These are phyloP conservation scores for Teunomyces atbi DNA, from an alignment of 805 yeast species.

Conservation along the genomic window DNA sequence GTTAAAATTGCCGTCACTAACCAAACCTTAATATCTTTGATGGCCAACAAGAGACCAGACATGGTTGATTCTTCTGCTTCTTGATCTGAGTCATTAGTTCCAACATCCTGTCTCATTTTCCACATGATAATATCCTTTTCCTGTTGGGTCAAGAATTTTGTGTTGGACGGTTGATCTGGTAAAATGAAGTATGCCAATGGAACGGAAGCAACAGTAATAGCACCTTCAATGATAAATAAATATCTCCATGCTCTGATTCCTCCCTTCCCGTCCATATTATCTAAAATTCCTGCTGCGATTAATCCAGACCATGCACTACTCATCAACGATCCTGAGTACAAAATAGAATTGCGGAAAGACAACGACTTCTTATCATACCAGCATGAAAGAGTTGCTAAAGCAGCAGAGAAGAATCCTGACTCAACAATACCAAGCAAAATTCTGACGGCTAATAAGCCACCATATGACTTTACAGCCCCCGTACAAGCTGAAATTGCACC, in stretches of 20 bases:
- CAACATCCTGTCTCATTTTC: conserved; percentile 40
- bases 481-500: conserved; percentile 48
- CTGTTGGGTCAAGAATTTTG: conserved; percentile 44
- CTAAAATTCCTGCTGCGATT: conserved; percentile 52
- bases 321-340: conserved; percentile 49
- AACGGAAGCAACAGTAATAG: conserved; percentile 46
- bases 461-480: conserved; percentile 45
- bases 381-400: conserved; percentile 49
- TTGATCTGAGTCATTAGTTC: conserved; percentile 37
- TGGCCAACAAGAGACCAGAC: conserved; percentile 36
- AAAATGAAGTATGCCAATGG: conserved; percentile 46
- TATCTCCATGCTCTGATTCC: conserved; percentile 54
- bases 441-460: conserved; percentile 46
- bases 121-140: conserved; percentile 45
- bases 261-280: conserved; percentile 39
- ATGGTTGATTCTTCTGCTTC: conserved; percentile 35
- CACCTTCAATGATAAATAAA: conserved; percentile 57
- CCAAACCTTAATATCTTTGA: conserved; percentile 47
- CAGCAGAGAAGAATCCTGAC: conserved; percentile 49
- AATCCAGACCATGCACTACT: conserved; percentile 57
- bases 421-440: conserved; percentile 47
- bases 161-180: conserved; percentile 54
- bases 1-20: conserved; percentile 43
- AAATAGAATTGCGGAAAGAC: conserved; percentile 48
- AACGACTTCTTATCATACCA: conserved; percentile 55